Base-by-base conservation (phyloP, 2,329 filamentous ascomycete species). In the Beauveria caledonica region DNA sequence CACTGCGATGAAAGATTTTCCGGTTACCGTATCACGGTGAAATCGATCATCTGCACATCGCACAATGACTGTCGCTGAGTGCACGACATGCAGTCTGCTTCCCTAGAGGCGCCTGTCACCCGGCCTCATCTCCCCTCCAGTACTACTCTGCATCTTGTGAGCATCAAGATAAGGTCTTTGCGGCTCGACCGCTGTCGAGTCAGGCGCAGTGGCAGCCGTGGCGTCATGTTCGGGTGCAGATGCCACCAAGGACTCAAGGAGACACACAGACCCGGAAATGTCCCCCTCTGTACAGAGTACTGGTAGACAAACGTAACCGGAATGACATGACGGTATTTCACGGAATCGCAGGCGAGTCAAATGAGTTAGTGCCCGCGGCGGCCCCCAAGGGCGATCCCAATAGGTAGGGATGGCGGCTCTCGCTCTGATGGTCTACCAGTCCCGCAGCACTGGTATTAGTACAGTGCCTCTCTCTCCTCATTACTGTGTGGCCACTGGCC, bases 351-450 rank as follows among this genome's bases (percentile, higher is more conserved):
- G 25, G 33, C 33, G 33, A 36, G 33, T 13, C 33, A 36, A 36
- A 36, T 36, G 33, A 36, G 33, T 51, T 58, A 58, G 56, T 58
- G 56, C 56, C 55, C 56, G 46, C 17, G 56, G 36, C 46, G 23
- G 55, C 46, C 45, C 36, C 46, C 56, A 39, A 58, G 15, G 56
- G 8, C 36, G 56, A 58, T 58, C 56, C 56, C 56, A 58, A 58
- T 58, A 36, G n/a, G 3, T 23, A 57, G 36, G n/a, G 46, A 58
- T 51, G 46, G 46, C 36, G 56, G 56, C 56, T 58, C 46, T 58
- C 56, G 56, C 56, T n/a, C 29, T 58, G 15, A 21, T 44, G 52
- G 52, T 45, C 33, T 19, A 29, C 1, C 23, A 25, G 33, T 23
- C 54, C 54, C 42, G 27, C 29, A 21, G 19, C n/a, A 27, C 33